phyloP scores from a whole-genome alignment of 2,329 filamentous ascomycete species.

The Trichoderma guizhouense region DNA sequence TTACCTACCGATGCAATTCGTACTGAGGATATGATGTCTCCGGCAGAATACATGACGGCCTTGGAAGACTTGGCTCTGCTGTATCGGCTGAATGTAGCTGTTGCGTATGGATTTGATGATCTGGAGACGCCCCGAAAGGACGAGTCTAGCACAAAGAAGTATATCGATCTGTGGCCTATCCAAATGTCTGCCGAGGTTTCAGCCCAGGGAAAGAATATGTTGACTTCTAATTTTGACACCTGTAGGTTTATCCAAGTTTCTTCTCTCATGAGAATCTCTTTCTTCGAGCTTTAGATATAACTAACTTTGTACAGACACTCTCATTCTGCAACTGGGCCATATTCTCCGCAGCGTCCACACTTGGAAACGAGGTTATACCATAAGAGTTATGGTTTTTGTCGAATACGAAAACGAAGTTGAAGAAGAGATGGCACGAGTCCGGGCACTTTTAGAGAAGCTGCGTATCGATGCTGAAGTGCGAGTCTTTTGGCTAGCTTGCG shows the following conservation, averaged over 20 bases:
- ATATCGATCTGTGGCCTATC: conserved; percentile 87
- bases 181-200: conserved; percentile 87
- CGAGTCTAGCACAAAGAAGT: conserved; percentile 63
- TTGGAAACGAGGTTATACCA: conserved; percentile 69
- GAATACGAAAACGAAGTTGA: conserved; percentile 83
- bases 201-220: conserved; percentile 61
- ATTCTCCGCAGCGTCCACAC: conserved; percentile 77
- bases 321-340: conserved; percentile 84
- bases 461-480: conserved; percentile 75
- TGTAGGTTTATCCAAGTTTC: conserved; percentile 50
- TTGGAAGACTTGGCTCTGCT: conserved; percentile 76
- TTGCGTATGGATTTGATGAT: conserved; percentile 76
- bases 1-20: conserved; percentile 69
- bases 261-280: not conserved
- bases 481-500: conserved; percentile 79
- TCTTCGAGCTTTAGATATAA: not conserved
- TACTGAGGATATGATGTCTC: conserved; percentile 64
- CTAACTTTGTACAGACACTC: conserved; percentile 45
- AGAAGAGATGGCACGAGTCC: conserved; percentile 71
- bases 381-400: conserved; percentile 82
- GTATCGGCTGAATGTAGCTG: conserved; percentile 77
- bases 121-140: conserved; percentile 67
- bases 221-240: conserved; percentile 89
- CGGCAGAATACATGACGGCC: conserved; percentile 74
- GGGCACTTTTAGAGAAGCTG: conserved; percentile 72